A percentile compares a stretch with the other conserved stretches of the same genome.
These are phyloP conservation scores for Melanopsichium pennsylvanicum DNA, from an alignment of 1,284 basidiomycete genomes.

Conservation along the genomic window DNA sequence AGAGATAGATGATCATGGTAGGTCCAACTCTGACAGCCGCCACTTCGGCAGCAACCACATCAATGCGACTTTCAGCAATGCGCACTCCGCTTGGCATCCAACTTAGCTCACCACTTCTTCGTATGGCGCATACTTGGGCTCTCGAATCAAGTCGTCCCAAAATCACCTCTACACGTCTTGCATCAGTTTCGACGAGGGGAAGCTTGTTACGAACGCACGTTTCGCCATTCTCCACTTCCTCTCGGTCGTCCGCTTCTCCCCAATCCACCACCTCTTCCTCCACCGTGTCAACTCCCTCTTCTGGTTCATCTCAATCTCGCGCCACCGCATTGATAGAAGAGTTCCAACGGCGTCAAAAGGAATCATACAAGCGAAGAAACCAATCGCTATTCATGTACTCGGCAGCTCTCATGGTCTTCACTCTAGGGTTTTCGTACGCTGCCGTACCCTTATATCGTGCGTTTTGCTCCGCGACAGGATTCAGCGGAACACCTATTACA, in stretches of 20 bases:
- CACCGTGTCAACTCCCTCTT: not conserved
- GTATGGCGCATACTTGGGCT: conserved; percentile 42
- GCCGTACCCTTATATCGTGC: conserved; percentile 96
- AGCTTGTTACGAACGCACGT: conserved; percentile 6
- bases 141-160: conserved; percentile 10
- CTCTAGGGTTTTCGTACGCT: conserved; percentile 87
- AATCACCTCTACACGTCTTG: not conserved
- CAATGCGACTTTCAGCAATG: conserved; percentile 13
- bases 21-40: not conserved
- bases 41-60: conserved; percentile 5
- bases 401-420: conserved; percentile 80
- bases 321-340: conserved; percentile 24
- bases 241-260: conserved; percentile 1
- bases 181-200: not conserved
- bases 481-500: conserved; percentile 91
- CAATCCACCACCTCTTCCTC: conserved; percentile 1
- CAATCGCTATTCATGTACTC: conserved; percentile 80
- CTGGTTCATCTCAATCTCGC: not conserved
- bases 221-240: conserved; percentile 15
- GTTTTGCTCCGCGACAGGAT: conserved; percentile 97
- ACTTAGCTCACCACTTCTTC: conserved; percentile 21
- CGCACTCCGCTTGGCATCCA: not conserved
- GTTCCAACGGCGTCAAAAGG: conserved; percentile 32
- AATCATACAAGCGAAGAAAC: conserved; percentile 68
- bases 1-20: conserved; percentile 6